phyloP scores from a whole-genome alignment of 805 yeast species.

The Wickerhamomyces bovis region DNA sequence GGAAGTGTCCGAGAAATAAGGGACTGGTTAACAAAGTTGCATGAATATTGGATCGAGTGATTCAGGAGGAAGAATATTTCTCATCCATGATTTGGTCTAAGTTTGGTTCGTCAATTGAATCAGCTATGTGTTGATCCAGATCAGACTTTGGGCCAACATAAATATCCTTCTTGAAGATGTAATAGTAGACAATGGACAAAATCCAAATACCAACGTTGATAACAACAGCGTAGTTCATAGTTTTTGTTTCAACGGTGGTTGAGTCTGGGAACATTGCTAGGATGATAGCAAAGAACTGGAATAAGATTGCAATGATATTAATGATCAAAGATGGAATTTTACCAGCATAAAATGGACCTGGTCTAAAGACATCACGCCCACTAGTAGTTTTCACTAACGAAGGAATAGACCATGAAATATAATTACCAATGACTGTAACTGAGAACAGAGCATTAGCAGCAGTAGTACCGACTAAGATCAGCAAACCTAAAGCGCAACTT shows the following conservation, averaged over 20 bases:
- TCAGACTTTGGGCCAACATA: conserved; percentile 48
- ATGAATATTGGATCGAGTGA: not conserved
- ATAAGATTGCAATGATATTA: conserved; percentile 41
- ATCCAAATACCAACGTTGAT: conserved; percentile 62
- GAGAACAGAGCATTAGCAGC: conserved; percentile 42
- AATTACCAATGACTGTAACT: conserved; percentile 37
- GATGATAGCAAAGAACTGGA: conserved; percentile 47
- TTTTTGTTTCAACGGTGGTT: conserved; percentile 27
- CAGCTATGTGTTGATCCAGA: not conserved
- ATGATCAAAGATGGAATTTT: conserved; percentile 36
- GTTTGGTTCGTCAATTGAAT: not conserved
- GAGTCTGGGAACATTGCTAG: conserved; percentile 57
- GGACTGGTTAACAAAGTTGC: too few species aligned
- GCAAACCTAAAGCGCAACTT: conserved; percentile 32
- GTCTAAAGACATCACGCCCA: conserved; percentile 47
- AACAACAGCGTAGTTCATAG: conserved; percentile 71
- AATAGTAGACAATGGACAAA: conserved; percentile 47
- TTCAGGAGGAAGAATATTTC: not conserved
- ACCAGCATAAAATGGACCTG: conserved; percentile 68
- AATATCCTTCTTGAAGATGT: conserved; percentile 43
- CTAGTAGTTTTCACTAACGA: conserved; percentile 33
- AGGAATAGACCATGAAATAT: conserved; percentile 38
- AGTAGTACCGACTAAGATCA: conserved; percentile 35
- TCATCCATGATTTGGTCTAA: not conserved
- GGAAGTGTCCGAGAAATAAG: too few species aligned